Conservation (phyloP, 2,329 filamentous ascomycete species). For the Ascocoryne sarcoides region DNA sequence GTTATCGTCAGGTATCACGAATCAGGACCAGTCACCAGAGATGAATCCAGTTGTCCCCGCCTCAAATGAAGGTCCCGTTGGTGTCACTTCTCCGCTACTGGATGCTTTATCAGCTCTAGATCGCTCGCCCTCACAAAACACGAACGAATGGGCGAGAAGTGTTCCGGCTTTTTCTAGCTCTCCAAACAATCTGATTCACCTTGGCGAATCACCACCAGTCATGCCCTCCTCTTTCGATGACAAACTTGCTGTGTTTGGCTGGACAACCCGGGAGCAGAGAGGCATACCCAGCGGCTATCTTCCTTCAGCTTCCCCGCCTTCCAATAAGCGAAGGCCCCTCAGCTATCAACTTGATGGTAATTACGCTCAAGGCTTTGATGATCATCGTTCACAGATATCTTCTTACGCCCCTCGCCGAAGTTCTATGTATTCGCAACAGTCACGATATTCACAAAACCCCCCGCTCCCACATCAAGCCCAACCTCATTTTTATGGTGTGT, state of each 20-base stretch:
- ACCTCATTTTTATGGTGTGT: conserved; percentile 66
- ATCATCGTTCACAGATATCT: conserved; percentile 37
- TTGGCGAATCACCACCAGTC: conserved; percentile 36
- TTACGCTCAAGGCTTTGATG: conserved; percentile 33
- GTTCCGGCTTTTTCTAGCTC: conserved; percentile 33
- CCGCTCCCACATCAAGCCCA: conserved; percentile 68
- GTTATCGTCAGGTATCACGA: conserved; percentile 14
- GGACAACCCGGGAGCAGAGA: conserved; percentile 26
- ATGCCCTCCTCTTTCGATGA: conserved; percentile 24
- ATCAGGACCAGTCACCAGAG: conserved; percentile 20
- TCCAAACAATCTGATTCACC: conserved; percentile 33
- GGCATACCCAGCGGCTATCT: conserved; percentile 16
- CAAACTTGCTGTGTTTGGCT: conserved; percentile 20
- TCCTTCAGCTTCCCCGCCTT: conserved; percentile 27
- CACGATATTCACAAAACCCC: conserved; percentile 43
- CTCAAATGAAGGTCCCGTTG: conserved; percentile 16
- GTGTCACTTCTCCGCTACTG: conserved; percentile 25
- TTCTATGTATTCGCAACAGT: conserved; percentile 44
- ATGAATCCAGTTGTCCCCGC: conserved; percentile 18
- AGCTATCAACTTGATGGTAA: conserved; percentile 40
- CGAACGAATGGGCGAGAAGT: conserved; percentile 38
- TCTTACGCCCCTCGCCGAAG: conserved; percentile 36
- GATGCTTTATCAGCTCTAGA: conserved; percentile 24
- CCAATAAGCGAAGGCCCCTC: conserved; percentile 36
- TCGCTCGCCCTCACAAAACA: conserved; percentile 22